These are phyloP conservation scores for Ceratocystis albifundus DNA, from an alignment of 2,329 filamentous ascomycete genomes.

Conservation along the genomic window DNA sequence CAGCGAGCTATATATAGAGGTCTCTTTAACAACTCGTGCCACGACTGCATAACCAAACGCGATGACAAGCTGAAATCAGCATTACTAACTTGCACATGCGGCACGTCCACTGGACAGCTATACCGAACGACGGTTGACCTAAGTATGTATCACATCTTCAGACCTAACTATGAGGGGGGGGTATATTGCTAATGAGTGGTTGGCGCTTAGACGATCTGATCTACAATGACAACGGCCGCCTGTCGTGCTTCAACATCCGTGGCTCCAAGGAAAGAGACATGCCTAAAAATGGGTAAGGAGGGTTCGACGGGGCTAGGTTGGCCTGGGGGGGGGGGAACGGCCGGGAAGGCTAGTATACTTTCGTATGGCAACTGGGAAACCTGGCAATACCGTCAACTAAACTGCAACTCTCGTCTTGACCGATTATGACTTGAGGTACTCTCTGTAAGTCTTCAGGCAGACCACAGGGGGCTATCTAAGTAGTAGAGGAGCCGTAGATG, in stretches of 20 bases:
- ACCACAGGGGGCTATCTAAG: too few relatives aligned
- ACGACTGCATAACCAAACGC: slow-evolving; percentile 9
- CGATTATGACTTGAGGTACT: background rate
- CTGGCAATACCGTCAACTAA: background rate
- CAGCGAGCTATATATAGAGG: background rate
- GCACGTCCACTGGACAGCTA: background rate
- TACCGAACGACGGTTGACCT: slow-evolving; percentile 16
- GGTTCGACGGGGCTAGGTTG: background rate
- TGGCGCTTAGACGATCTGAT: background rate
- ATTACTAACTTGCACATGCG: slow-evolving; percentile 13
- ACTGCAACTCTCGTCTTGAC: background rate
- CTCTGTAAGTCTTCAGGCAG: background rate
- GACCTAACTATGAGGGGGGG: background rate
- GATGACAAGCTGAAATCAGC: background rate
- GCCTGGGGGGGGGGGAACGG: background rate
- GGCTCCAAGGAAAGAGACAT: slow-evolving; percentile 1
- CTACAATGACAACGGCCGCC: slow-evolving; percentile 13
- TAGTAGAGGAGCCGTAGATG: too few relatives aligned
- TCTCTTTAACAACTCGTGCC: slow-evolving; percentile 13
- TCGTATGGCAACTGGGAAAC: too few relatives aligned
- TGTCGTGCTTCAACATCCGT: slow-evolving; percentile 7
- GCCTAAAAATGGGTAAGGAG: background rate
- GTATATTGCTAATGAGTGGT: background rate
- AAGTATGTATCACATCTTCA: background rate
- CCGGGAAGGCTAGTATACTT: background rate